Evolutionary conservation across 345 rosid species (phyloP).

Genomic region (Syzygium oleosum): DNA sequence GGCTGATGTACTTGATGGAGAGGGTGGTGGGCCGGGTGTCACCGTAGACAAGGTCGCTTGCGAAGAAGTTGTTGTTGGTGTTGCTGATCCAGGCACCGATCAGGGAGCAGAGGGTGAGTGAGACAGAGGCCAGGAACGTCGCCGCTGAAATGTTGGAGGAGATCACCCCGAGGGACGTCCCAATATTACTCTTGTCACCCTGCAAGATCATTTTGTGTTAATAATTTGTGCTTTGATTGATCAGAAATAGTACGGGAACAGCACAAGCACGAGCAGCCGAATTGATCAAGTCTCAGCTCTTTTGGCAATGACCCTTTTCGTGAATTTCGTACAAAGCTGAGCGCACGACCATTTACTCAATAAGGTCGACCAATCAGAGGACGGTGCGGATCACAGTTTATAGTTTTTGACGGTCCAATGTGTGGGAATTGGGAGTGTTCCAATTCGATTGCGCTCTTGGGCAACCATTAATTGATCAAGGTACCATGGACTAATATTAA

Average conservation of each 20-base stretch:
- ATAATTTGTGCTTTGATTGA: background rate
- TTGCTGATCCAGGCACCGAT: slow-evolving; percentile 82
- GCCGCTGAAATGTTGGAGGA: slow-evolving; percentile 57
- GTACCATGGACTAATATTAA: background rate
- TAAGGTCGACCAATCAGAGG: background rate
- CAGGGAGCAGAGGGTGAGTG: slow-evolving; percentile 63
- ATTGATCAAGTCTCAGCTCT: background rate
- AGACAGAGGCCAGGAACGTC: slow-evolving; percentile 45
- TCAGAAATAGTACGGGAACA: background rate
- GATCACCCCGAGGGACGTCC: slow-evolving; percentile 32
- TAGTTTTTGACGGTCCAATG: background rate
- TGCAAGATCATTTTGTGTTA: background rate
- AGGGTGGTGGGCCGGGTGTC: slow-evolving; percentile 37
- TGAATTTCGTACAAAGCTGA: background rate
- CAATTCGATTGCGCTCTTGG: background rate
- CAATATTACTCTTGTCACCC: slow-evolving; percentile 17
- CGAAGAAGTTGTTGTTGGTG: slow-evolving; percentile 28
- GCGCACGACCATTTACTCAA: background rate
- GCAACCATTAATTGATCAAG: background rate
- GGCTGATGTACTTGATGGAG: slow-evolving; percentile 56
- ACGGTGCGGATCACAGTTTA: background rate
- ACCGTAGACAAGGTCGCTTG: slow-evolving; percentile 15
- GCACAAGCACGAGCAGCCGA: background rate
- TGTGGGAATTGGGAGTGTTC: background rate
- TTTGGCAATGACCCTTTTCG: background rate